Evolutionary conservation across 352 stramenopile species (phyloP).

Genomic region (Globisporangium nagaii): DNA sequence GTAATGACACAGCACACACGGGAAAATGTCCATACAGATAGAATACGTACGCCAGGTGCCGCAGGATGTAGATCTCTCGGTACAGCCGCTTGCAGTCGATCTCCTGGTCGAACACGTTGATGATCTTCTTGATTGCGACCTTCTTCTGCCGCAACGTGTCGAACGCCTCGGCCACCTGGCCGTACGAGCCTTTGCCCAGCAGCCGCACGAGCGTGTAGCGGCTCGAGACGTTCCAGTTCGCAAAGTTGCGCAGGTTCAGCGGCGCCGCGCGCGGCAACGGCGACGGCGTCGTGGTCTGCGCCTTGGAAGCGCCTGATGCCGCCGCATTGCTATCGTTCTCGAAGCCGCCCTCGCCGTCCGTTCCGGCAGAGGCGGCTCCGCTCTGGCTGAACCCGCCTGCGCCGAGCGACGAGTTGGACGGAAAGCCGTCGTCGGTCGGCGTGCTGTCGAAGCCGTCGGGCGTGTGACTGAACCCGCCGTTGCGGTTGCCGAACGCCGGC

Average conservation of each 20-base stretch:
- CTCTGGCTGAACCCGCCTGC: slow-evolving; percentile 15
- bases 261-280: slow-evolving; percentile 54
- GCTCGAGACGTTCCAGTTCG: slow-evolving; percentile 76
- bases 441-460: slow-evolving; percentile 67
- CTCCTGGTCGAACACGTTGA: slow-evolving; percentile 85
- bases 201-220: slow-evolving; percentile 79
- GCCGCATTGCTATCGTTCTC: neutral
- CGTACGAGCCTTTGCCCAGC: slow-evolving; percentile 82
- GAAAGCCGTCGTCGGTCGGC: slow-evolving; percentile 36
- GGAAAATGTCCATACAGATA: neutral
- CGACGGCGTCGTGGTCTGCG: slow-evolving; percentile 52
- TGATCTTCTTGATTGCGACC: slow-evolving; percentile 88
- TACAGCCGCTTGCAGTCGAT: slow-evolving; percentile 87
- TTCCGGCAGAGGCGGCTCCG: no score
- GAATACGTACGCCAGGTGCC: slow-evolving; percentile 57
- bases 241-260: slow-evolving; percentile 78
- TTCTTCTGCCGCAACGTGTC: slow-evolving; percentile 76
- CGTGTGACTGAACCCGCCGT: slow-evolving; percentile 48
- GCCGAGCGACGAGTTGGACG: slow-evolving; percentile 31
- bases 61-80: slow-evolving; percentile 86
- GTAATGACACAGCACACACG: neutral
- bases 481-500: slow-evolving; percentile 64
- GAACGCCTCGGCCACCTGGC: slow-evolving; percentile 80
- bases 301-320: slow-evolving; percentile 17
- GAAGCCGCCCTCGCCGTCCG: slow-evolving; percentile 24